Evolutionary conservation across 805 yeast genomes (phyloP), one percentile per base, ranked within the genome.

Genomic region (Yarrowia sp.): DNA sequence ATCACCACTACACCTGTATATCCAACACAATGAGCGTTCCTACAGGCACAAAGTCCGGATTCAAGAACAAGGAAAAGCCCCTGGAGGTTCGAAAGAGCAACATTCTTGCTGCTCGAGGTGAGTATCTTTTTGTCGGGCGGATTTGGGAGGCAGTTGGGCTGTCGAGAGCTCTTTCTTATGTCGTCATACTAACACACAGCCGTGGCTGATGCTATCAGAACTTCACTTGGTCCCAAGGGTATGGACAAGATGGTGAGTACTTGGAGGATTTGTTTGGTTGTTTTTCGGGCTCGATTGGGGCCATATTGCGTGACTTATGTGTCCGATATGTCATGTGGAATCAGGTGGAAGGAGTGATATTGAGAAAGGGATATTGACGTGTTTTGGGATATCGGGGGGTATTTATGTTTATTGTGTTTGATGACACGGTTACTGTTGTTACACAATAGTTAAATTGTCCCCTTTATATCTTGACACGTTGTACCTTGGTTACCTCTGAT

Each of bases 201-300:
- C 6, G 97, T 92, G 26, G 92, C 96, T 2, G 97, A 92, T 76
- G 97, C 97, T 54, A 90, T 92, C 71, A 84, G 97, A 76, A 92
- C 98, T 6, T 88, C 98, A 16, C 80, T 95, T 66, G 99, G 99
- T 21, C 99, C 99, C 65, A 93, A 92, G 77, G 99, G 99, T 67
- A 95, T 95, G 99, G 99, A 95, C 77, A 95, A 95, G 80, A 93
- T 95, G 98, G 78, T 78, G 56, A 61, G 64, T 61, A 35, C 17
- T 12, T 12, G 26, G 26, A 32, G 38, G 26, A 14, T 14, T 16
- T 14, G 33, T 4, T n/a, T 11, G 35, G 16, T 24, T 7, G 44
- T 14, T 14, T 14, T 19, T 30, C 16, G 4, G 41, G 21, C 14
- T 17, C 35, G 35, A 48, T 43, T 43, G 49, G 21, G 49, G 21